Evolutionary conservation across 106 monocot species (phyloP).

Genomic region (Triglochin maritima): DNA sequence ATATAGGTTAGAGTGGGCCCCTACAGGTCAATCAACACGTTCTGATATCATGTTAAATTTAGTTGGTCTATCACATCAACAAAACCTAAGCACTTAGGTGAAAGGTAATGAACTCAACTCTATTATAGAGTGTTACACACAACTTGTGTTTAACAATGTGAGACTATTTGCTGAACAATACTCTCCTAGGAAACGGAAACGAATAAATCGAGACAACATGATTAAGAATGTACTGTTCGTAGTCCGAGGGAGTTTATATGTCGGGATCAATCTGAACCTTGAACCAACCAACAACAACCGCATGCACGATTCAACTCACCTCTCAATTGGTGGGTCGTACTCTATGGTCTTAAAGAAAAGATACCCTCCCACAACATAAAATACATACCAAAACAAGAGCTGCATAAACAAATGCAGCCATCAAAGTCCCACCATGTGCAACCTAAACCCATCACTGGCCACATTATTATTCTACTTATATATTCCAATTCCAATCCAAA

Average conservation of each 20-base stretch:
- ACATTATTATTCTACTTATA: background rate
- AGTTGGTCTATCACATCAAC: no score
- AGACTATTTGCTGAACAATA: no score
- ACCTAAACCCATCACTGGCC: background rate
- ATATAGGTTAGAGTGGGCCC: no score
- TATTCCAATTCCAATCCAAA: background rate
- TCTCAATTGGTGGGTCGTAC: background rate
- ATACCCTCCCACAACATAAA: background rate
- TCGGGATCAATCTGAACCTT: background rate
- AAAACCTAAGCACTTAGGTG: no score
- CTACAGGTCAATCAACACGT: no score
- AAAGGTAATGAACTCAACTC: no score
- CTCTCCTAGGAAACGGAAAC: no score
- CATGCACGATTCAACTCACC: background rate
- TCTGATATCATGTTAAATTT: no score
- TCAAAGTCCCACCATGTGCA: conserved; percentile 1
- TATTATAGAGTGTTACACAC: no score
- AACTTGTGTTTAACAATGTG: no score
- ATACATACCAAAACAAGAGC: background rate
- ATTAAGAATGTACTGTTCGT: no score
- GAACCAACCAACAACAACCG: conserved; percentile 1
- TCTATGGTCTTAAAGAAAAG: background rate
- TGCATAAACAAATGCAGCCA: background rate
- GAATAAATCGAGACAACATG: no score
- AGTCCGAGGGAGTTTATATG: background rate